Conservation (phyloP, 257 asterid genomes). For the Osmanthus fragrans region DNA sequence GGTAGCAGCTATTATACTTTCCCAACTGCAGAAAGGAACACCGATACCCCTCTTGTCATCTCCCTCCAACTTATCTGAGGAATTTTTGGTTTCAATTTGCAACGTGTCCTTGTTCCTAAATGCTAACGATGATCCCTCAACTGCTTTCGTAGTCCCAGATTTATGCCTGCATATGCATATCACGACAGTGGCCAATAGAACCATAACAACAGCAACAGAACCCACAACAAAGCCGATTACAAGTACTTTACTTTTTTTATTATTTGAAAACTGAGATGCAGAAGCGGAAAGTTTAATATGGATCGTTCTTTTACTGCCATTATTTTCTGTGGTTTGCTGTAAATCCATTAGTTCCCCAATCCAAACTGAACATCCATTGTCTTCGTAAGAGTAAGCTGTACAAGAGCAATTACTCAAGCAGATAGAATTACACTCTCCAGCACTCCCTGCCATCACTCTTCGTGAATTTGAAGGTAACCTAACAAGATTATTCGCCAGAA, state of each 20-base stretch:
- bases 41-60: not conserved
- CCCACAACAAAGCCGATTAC: not conserved
- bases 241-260: not conserved
- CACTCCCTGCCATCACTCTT: conserved; percentile 13
- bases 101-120: not conserved
- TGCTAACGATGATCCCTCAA: not conserved
- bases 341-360: conserved; percentile 37
- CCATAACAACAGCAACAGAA: not conserved
- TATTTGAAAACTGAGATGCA: conserved; percentile 11
- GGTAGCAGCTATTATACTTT: conserved; percentile 33
- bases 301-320: conserved; percentile 29
- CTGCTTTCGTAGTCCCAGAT: not conserved
- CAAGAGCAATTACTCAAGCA: conserved; percentile 53
- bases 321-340: conserved; percentile 39
- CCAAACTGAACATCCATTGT: conserved; percentile 38
- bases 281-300: conserved; percentile 39
- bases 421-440: conserved; percentile 36
- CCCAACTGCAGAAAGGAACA: not conserved
- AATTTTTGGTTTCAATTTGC: not conserved
- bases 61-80: not conserved
- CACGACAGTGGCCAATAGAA: too few species aligned
- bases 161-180: not conserved
- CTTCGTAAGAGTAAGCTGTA: conserved; percentile 41
- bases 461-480: conserved; percentile 23
- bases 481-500: conserved; percentile 18